Conservation (phyloP, 2,329 filamentous ascomycete species). For the Calonectria leucothoes region DNA sequence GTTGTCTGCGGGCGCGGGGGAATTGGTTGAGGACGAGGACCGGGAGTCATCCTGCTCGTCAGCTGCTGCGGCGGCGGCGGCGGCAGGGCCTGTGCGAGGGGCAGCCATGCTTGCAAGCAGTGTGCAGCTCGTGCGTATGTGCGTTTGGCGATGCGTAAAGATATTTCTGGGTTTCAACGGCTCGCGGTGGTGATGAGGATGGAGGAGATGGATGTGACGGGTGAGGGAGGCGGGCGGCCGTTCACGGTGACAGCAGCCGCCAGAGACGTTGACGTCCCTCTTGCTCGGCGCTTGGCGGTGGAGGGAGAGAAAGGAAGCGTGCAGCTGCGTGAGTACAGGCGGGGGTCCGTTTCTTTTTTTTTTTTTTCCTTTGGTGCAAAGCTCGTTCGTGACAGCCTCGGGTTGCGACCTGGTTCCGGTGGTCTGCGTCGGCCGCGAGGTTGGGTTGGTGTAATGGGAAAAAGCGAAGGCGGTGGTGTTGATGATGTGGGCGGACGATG, state of each 20-base stretch:
- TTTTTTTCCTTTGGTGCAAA: neutral
- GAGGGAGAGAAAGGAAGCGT: conserved; percentile 4
- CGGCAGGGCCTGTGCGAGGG: conserved; percentile 33
- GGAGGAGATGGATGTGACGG: neutral
- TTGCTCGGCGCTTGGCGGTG: conserved; percentile 8
- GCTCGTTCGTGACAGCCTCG: neutral
- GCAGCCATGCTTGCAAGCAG: conserved; percentile 36
- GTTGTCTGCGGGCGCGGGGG: conserved; percentile 80
- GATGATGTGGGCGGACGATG: conserved; percentile 20
- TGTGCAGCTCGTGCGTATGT: conserved; percentile 10
- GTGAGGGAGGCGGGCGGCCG: conserved; percentile 6
- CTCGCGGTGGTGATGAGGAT: neutral
- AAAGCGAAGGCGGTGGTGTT: conserved; percentile 21
- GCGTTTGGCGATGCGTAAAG: neutral
- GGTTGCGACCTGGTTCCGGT: neutral
- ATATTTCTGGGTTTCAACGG: neutral
- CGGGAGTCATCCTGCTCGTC: conserved; percentile 64
- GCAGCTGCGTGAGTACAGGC: neutral
- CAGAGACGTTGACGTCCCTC: conserved; percentile 3
- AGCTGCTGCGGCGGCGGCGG: conserved; percentile 35
- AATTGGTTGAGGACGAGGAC: conserved; percentile 78
- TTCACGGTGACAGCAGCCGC: conserved; percentile 24
- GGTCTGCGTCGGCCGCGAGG: neutral
- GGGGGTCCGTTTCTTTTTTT: neutral
- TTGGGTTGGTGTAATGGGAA: conserved; percentile 18